A percentile compares a stretch with the other conserved stretches of the same genome.
phyloP scores from a whole-genome alignment of 2,329 filamentous ascomycete genomes.

The Periconia sp. region DNA sequence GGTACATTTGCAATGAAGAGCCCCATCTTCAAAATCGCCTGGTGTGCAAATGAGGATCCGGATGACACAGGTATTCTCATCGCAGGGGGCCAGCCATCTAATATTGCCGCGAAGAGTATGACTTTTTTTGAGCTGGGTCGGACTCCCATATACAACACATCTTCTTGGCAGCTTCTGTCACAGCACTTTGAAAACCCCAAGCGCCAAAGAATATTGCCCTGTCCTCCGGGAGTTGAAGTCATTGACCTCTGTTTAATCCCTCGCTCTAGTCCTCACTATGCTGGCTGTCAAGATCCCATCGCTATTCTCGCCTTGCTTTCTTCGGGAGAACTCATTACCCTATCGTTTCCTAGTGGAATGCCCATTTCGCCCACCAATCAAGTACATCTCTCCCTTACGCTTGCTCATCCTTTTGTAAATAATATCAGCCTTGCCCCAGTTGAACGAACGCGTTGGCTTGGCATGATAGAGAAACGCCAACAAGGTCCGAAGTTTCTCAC shows the following conservation, averaged over 20 bases:
- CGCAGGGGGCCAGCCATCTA: constrained; percentile 74
- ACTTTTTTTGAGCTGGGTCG: constrained; percentile 87
- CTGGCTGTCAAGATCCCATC: constrained; percentile 85
- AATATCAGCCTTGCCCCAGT: constrained; percentile 72
- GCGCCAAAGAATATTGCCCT: constrained; percentile 68
- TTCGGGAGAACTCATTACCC: constrained; percentile 84
- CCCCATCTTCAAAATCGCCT: constrained; percentile 76
- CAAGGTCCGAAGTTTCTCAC: constrained; percentile 76
- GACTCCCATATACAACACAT: constrained; percentile 89
- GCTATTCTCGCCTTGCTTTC: constrained; percentile 77
- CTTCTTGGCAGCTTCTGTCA: constrained; percentile 80
- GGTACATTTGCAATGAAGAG: constrained; percentile 64
- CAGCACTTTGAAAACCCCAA: constrained; percentile 79
- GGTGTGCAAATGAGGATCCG: constrained; percentile 92
- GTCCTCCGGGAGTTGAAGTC: constrained; percentile 75
- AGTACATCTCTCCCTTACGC: constrained; percentile 81
- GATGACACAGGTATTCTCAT: constrained; percentile 90
- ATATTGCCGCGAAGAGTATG: constrained; percentile 71
- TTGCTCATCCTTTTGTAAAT: constrained; percentile 87
- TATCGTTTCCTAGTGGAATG: constrained; percentile 91
- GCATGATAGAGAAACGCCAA: constrained; percentile 80
- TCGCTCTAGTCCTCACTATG: constrained; percentile 79
- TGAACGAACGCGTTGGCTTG: constrained; percentile 81
- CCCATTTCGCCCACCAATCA: constrained; percentile 92
- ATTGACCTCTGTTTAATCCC: constrained; percentile 83